Conservation (phyloP, 257 asterid genomes). For the Ajuga chamaepitys region DNA sequence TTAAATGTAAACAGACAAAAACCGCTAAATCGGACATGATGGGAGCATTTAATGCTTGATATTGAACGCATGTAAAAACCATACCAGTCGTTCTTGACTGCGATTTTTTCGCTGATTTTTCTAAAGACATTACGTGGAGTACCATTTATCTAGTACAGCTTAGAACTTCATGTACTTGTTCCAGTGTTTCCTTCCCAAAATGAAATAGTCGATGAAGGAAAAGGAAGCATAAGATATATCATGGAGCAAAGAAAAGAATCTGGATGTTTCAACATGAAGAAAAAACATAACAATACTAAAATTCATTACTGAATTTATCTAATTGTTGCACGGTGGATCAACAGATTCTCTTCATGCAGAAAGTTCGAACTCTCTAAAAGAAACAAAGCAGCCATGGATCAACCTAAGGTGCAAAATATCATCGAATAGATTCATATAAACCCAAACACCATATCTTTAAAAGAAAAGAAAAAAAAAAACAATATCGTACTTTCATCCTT, state of each 20-base stretch:
- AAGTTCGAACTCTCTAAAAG: no score
- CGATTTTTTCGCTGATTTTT: neutral
- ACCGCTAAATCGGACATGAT: neutral
- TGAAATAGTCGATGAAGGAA: neutral
- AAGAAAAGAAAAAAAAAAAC: no score
- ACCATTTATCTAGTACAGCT: neutral
- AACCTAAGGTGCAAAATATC: neutral
- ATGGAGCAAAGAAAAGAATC: neutral
- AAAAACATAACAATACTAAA: neutral
- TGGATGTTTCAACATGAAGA: neutral
- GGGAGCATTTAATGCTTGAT: neutral
- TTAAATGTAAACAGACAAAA: neutral
- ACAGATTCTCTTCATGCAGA: no score
- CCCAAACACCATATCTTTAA: neutral
- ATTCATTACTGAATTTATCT: no score
- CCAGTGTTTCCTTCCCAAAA: neutral
- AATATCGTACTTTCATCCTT: neutral
- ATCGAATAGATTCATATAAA: neutral
- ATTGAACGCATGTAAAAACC: neutral
- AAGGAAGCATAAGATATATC: neutral
- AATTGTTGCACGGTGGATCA: no score
- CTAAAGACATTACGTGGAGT: neutral
- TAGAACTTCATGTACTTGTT: neutral
- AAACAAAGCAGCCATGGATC: neutral
- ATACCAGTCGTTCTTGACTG: neutral